Percentiles rank a stretch among this genome's conserved stretches.
phyloP scores from a whole-genome alignment of 352 stramenopile genomes.

The Phytophthora colocasiae region DNA sequence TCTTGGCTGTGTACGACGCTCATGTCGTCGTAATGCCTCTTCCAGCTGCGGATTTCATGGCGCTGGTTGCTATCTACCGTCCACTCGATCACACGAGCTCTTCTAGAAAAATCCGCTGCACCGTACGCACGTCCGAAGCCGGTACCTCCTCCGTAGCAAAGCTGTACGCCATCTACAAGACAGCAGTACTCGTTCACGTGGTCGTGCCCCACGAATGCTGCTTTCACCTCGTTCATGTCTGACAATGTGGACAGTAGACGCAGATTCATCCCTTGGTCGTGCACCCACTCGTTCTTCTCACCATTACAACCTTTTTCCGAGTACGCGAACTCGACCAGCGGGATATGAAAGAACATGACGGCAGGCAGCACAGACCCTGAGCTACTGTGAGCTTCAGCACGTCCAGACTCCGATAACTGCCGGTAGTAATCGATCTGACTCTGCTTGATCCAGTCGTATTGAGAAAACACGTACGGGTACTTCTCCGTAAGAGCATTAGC shows the following conservation, averaged over 20 bases:
- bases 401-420: slow-evolving; percentile 33
- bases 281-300: slow-evolving; percentile 50
- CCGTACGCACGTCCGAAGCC: slow-evolving; percentile 57
- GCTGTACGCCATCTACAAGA: slow-evolving; percentile 46
- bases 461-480: slow-evolving; percentile 43
- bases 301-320: slow-evolving; percentile 34
- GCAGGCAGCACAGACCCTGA: slow-evolving; percentile 36
- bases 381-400: slow-evolving; percentile 26
- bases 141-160: slow-evolving; percentile 64
- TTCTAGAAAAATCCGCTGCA: slow-evolving; percentile 35
- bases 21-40: slow-evolving; percentile 44
- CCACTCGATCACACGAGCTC: slow-evolving; percentile 68
- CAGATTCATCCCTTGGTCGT: slow-evolving; percentile 47
- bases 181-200: slow-evolving; percentile 72
- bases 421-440: slow-evolving; percentile 60
- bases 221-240: slow-evolving; percentile 66
- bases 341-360: slow-evolving; percentile 79
- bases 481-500: slow-evolving; percentile 31
- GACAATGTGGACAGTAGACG: slow-evolving; percentile 51
- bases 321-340: slow-evolving; percentile 53
- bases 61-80: slow-evolving; percentile 43
- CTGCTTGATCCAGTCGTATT: slow-evolving; percentile 66
- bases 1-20: slow-evolving; percentile 29
- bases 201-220: slow-evolving; percentile 65
- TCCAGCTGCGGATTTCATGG: slow-evolving; percentile 54